Conservation (phyloP, 306 rosid genomes). For the Cicer bijugum region DNA sequence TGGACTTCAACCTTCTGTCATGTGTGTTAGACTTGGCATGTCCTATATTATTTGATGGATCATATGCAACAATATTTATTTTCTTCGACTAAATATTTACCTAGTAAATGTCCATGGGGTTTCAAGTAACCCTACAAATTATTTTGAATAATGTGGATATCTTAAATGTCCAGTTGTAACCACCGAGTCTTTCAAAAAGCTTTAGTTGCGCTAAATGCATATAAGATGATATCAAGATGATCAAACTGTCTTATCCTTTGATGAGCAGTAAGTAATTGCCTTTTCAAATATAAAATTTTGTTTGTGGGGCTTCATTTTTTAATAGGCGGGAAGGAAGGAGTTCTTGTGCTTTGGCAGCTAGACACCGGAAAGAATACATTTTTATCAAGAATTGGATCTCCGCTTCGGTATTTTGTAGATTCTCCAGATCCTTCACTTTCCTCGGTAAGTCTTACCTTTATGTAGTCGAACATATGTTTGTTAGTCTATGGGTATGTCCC, state of each 20-base stretch:
- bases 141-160: slow-evolving; percentile 25
- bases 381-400: slow-evolving; percentile 91
- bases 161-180: not conserved
- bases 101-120: not conserved
- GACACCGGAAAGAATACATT: slow-evolving; percentile 81
- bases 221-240: not conserved
- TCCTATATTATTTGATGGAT: slow-evolving; percentile 3
- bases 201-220: slow-evolving; percentile 7
- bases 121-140: slow-evolving; percentile 18
- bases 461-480: slow-evolving; percentile 25
- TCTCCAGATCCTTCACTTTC: slow-evolving; percentile 85
- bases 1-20: not conserved
- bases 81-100: not conserved
- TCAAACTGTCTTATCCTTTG: not conserved
- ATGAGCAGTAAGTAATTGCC: slow-evolving; percentile 18
- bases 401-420: slow-evolving; percentile 71
- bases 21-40: slow-evolving; percentile 1
- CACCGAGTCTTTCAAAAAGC: slow-evolving; percentile 13
- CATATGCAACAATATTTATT: not conserved
- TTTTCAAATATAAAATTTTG: slow-evolving; percentile 33
- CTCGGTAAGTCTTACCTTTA: slow-evolving; percentile 62
- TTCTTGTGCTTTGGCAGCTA: slow-evolving; percentile 91
- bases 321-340: slow-evolving; percentile 94
- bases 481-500: slow-evolving; percentile 18
- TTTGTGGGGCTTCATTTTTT: slow-evolving; percentile 44